A percentile compares a stretch with the other conserved stretches of the same genome.
Evolutionary conservation across 148 eudicot species (phyloP).

Genomic region (Diospyros lotus): DNA sequence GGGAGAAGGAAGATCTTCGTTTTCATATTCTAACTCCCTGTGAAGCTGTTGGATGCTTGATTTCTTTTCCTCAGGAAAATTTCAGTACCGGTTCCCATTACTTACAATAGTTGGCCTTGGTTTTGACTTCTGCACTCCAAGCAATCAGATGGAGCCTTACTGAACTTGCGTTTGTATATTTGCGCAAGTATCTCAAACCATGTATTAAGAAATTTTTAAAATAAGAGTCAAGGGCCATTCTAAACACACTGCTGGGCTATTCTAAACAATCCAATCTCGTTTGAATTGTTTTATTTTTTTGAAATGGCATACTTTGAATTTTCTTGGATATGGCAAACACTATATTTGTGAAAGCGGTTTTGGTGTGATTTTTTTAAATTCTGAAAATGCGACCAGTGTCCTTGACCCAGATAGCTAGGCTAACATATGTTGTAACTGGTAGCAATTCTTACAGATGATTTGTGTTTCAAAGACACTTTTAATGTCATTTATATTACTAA

Average conservation of each 20-base stretch:
- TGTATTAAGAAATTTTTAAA: background rate
- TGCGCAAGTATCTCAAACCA: too few relatives aligned
- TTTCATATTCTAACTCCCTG: too few relatives aligned
- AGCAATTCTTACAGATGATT: background rate
- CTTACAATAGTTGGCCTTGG: background rate
- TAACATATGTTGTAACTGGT: background rate
- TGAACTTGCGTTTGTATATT: background rate
- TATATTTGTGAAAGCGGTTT: background rate
- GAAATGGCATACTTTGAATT: background rate
- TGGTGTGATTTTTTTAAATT: background rate
- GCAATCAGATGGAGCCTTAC: background rate
- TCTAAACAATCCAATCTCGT: background rate
- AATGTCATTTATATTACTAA: background rate
- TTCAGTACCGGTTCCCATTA: background rate
- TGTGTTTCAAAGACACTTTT: background rate
- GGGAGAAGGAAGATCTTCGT: too few relatives aligned
- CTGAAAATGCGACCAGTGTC: background rate
- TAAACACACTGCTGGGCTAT: background rate
- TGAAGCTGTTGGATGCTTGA: too few relatives aligned
- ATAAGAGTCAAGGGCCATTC: background rate
- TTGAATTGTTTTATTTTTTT: background rate
- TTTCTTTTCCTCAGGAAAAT: background rate
- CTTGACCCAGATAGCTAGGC: background rate
- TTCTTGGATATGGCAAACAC: background rate
- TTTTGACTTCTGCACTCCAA: background rate